phyloP scores from a whole-genome alignment of 1,284 basidiomycete species.

The Calocybe gambosa region DNA sequence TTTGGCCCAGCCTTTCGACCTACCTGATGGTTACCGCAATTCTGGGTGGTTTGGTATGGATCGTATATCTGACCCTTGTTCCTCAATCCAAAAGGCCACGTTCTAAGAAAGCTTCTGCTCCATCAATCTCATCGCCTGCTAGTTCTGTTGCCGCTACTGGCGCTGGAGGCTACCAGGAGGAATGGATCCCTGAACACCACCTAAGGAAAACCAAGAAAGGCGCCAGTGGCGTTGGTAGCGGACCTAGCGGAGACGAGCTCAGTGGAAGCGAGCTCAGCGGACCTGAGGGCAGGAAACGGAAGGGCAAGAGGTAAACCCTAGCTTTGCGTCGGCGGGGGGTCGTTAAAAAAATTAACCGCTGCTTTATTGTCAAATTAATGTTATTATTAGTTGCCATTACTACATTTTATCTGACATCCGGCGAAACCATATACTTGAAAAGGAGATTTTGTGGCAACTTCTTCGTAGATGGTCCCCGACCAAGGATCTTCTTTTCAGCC shows the following conservation, averaged over 20 bases:
- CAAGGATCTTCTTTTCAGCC: no score
- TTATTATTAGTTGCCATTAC: background rate
- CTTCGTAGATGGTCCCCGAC: no score
- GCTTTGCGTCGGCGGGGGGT: background rate
- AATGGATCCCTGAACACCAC: slow-evolving; percentile 90
- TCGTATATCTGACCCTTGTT: slow-evolving; percentile 62
- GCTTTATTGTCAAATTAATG: slow-evolving; percentile 6
- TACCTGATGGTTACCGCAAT: slow-evolving; percentile 69
- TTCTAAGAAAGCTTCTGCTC: slow-evolving; percentile 31
- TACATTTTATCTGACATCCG: background rate
- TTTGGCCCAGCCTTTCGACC: slow-evolving; percentile 56
- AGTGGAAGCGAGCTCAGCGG: slow-evolving; percentile 56
- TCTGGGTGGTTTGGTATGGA: slow-evolving; percentile 62
- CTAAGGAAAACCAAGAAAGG: slow-evolving; percentile 65
- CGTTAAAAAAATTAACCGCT: slow-evolving; percentile 7
- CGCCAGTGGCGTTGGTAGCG: slow-evolving; percentile 32
- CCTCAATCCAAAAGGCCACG: slow-evolving; percentile 55
- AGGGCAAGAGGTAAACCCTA: slow-evolving; percentile 44
- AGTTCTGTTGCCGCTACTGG: slow-evolving; percentile 61
- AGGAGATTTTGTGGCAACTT: no score
- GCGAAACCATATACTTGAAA: no score
- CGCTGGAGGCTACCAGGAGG: slow-evolving; percentile 77
- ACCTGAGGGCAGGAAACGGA: slow-evolving; percentile 52
- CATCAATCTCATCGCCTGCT: slow-evolving; percentile 49
- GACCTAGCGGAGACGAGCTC: slow-evolving; percentile 62